Evolutionary conservation across 2,329 filamentous ascomycete genomes (phyloP).

Genomic region (Thelonectria olida): DNA sequence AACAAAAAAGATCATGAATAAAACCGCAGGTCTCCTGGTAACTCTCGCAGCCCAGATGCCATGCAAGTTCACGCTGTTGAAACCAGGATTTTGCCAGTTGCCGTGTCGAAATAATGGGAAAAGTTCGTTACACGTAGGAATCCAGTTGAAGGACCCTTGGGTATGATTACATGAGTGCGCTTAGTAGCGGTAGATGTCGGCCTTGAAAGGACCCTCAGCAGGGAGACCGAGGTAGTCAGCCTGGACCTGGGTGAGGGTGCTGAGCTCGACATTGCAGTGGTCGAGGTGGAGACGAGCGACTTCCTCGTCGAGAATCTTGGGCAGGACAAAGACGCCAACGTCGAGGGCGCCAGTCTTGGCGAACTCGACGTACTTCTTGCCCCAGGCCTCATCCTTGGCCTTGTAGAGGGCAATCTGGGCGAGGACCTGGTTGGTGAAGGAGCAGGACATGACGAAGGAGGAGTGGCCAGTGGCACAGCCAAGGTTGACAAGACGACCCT

Average conservation of each 20-base stretch:
- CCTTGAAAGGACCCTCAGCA: constrained; percentile 93
- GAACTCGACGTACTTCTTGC: constrained; percentile 96
- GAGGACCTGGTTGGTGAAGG: constrained; percentile 99
- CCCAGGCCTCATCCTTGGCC: constrained; percentile 85
- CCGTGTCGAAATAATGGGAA: constrained; percentile 42
- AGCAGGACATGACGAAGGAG: constrained; percentile 99
- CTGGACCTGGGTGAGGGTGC: constrained; percentile 84
- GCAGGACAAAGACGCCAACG: constrained; percentile 89
- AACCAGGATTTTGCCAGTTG: constrained; percentile 52
- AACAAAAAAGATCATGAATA: constrained; percentile 23
- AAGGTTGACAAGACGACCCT: constrained; percentile 99
- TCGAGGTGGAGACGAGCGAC: constrained; percentile 92
- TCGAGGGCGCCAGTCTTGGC: constrained; percentile 90
- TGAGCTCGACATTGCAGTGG: constrained; percentile 95
- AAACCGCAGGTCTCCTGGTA: constrained; percentile 39
- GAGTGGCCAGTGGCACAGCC: constrained; percentile 99
- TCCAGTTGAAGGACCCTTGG: constrained; percentile 53
- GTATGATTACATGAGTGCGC: constrained; percentile 44
- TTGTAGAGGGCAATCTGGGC: constrained; percentile 99
- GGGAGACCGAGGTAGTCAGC: constrained; percentile 93
- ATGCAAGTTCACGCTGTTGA: constrained; percentile 57
- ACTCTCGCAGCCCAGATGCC: constrained; percentile 47
- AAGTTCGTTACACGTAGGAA: constrained; percentile 48
- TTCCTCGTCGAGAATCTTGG: constrained; percentile 99
- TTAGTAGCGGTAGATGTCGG: constrained; percentile 74